Percentiles rank a stretch among this genome's conserved stretches.
These are phyloP conservation scores for Penicillium sp. DNA, from an alignment of 2,329 filamentous ascomycete genomes.

Conservation along the genomic window DNA sequence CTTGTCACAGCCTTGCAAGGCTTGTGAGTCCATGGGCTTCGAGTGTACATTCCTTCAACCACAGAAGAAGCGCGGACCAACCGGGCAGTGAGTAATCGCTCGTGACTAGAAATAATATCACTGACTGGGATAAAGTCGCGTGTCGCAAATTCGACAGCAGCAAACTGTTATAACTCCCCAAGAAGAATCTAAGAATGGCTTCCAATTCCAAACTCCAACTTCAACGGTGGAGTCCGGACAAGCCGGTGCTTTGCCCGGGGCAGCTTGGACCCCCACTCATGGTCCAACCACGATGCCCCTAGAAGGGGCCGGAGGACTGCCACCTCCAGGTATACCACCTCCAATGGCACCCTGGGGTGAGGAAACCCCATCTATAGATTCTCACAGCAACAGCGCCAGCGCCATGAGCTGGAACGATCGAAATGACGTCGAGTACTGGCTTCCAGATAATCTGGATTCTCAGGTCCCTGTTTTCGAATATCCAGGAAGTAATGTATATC, in stretches of 20 bases:
- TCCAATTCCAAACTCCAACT: constrained; percentile 25
- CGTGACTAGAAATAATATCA: constrained; percentile 7
- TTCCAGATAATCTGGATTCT: constrained; percentile 36
- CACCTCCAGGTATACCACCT: constrained; percentile 18
- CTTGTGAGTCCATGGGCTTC: constrained; percentile 40
- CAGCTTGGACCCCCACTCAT: constrained; percentile 22
- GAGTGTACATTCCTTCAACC: constrained; percentile 44
- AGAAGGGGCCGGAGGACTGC: constrained; percentile 20
- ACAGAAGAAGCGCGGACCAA: constrained; percentile 43
- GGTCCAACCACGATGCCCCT: constrained; percentile 22
- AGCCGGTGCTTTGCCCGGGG: constrained; percentile 20
- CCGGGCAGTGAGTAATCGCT: constrained; percentile 34
- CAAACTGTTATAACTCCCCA: constrained; percentile 26
- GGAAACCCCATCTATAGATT: constrained; percentile 22
- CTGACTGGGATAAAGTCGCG: constrained; percentile 28
- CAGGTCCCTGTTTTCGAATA: constrained; percentile 35
- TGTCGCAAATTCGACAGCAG: constrained; percentile 39
- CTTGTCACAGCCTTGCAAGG: constrained; percentile 39
- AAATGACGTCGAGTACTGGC: constrained; percentile 35
- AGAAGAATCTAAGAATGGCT: constrained; percentile 18
- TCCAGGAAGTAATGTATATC: constrained; percentile 37
- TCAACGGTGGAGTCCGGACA: constrained; percentile 20
- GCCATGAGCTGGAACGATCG: constrained; percentile 29
- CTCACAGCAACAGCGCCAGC: constrained; percentile 19
- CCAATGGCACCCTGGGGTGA: constrained; percentile 24